These are phyloP conservation scores for Termitomyces sp. DNA, from an alignment of 768 basidiomycete species.

Conservation along the genomic window DNA sequence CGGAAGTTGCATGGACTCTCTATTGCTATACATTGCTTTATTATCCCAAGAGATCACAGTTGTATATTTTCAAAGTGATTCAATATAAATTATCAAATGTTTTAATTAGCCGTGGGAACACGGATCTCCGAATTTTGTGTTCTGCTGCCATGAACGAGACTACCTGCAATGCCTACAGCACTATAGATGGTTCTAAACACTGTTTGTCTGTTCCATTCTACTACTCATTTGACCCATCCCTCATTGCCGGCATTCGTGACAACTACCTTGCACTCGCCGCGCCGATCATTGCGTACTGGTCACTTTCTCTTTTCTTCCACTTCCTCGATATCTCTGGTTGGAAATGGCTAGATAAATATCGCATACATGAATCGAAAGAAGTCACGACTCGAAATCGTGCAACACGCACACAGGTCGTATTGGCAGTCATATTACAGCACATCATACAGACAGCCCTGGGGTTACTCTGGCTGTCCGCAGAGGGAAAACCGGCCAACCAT, in stretches of 20 bases:
- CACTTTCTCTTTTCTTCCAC: slow-evolving; percentile 74
- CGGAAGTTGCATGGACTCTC: slow-evolving; percentile 15
- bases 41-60: slow-evolving; percentile 9
- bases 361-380: slow-evolving; percentile 86
- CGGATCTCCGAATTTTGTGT: slow-evolving; percentile 7
- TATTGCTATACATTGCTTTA: slow-evolving; percentile 15
- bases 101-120: slow-evolving; percentile 11
- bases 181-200: slow-evolving; percentile 21
- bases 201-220: slow-evolving; percentile 48
- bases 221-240: slow-evolving; percentile 35
- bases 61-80: slow-evolving; percentile 7
- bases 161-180: slow-evolving; percentile 22
- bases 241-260: slow-evolving; percentile 64
- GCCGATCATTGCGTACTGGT: slow-evolving; percentile 85
- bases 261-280: slow-evolving; percentile 61
- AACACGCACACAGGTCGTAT: slow-evolving; percentile 63
- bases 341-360: slow-evolving; percentile 75
- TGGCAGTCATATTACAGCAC: slow-evolving; percentile 85
- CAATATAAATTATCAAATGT: slow-evolving; percentile 9
- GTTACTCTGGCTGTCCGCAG: slow-evolving; percentile 55
- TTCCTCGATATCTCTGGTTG: slow-evolving; percentile 71
- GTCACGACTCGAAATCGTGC: slow-evolving; percentile 71
- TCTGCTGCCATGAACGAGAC: slow-evolving; percentile 30
- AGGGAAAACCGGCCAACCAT: slow-evolving; percentile 29
- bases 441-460: slow-evolving; percentile 77